Conservation (phyloP, 192 early-diverging fungal species). For the Rhizoclosmatium sp. region DNA sequence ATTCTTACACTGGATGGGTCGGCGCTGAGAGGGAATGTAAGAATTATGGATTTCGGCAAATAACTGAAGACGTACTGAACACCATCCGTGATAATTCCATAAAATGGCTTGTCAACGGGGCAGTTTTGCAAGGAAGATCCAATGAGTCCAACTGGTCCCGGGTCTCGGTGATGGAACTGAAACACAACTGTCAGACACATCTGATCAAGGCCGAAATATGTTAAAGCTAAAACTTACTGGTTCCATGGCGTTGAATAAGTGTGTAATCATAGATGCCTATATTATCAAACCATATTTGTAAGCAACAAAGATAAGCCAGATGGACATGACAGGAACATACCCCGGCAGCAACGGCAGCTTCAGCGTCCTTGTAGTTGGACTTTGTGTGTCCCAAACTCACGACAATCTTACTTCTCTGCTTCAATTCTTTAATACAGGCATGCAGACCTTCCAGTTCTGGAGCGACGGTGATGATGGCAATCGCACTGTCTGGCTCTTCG, state of each 20-base stretch:
- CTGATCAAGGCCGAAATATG: not conserved
- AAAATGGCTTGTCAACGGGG: slow-evolving; percentile 71
- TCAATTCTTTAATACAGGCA: slow-evolving; percentile 70
- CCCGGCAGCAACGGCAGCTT: slow-evolving; percentile 17
- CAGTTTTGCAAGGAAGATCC: slow-evolving; percentile 46
- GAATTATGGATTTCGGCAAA: not conserved
- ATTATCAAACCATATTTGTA: not conserved
- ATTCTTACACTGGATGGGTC: slow-evolving; percentile 62
- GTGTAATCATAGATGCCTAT: slow-evolving; percentile 74
- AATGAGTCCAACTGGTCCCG: slow-evolving; percentile 81
- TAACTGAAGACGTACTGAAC: slow-evolving; percentile 68
- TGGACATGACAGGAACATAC: not conserved
- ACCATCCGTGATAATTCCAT: slow-evolving; percentile 86
- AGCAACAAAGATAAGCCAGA: not conserved
- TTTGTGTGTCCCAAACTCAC: slow-evolving; percentile 65
- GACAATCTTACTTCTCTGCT: slow-evolving; percentile 64
- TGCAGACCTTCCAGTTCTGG: slow-evolving; percentile 80
- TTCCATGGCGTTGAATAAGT: slow-evolving; percentile 89
- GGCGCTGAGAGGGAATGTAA: slow-evolving; percentile 19
- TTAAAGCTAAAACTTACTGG: slow-evolving; percentile 41
- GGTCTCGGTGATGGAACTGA: slow-evolving; percentile 85
- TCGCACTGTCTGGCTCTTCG: slow-evolving; percentile 47
- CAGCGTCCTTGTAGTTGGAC: slow-evolving; percentile 27
- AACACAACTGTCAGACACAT: slow-evolving; percentile 20
- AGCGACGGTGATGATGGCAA: slow-evolving; percentile 78